Evolutionary conservation across 169 alveolate genomes (phyloP).

Genomic region (Pseudocohnilembus persalinus): DNA sequence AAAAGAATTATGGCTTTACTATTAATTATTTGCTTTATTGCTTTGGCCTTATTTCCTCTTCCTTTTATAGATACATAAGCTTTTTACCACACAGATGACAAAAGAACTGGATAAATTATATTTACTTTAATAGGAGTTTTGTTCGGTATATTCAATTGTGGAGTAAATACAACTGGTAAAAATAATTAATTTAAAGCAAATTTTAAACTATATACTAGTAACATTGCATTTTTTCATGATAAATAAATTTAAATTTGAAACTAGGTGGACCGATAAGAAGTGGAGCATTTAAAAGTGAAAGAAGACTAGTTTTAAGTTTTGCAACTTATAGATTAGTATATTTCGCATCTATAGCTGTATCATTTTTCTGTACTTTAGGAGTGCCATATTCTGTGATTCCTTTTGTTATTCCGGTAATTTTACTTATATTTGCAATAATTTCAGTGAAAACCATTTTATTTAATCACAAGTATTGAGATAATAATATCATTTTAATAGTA

Average conservation of each 20-base stretch:
- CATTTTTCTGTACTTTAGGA: not conserved
- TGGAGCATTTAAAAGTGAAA: not conserved
- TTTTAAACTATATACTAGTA: no score
- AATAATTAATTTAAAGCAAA: no score
- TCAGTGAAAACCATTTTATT: not conserved
- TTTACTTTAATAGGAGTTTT: not conserved
- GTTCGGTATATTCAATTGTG: not conserved
- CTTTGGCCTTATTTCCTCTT: not conserved
- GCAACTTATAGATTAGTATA: not conserved
- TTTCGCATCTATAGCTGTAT: not conserved
- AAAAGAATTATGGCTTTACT: not conserved
- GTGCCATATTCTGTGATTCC: not conserved
- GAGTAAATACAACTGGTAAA: not conserved
- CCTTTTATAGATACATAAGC: not conserved
- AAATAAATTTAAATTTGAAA: no score
- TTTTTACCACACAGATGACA: not conserved
- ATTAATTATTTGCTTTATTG: no score
- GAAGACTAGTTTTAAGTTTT: not conserved
- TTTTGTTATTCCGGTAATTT: not conserved
- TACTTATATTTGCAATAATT: not conserved
- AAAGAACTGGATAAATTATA: not conserved
- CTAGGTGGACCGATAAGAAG: not conserved
- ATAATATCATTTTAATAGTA: no score
- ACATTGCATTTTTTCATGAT: no score
- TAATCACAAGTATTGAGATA: not conserved